Conservation (phyloP, 1,284 basidiomycete species). For the Hemileia vastatrix region DNA sequence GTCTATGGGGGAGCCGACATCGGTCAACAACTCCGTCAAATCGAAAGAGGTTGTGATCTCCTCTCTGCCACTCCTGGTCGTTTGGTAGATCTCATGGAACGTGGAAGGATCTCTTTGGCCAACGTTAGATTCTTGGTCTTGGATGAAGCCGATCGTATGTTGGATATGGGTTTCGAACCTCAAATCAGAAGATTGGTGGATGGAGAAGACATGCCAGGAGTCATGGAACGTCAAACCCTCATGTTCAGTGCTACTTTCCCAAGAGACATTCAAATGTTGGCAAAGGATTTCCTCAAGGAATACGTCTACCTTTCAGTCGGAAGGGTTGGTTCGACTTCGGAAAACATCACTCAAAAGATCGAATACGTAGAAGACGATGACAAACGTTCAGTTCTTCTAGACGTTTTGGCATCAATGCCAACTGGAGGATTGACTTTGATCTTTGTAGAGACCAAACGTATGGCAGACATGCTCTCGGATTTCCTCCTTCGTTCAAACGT, state of each 20-base stretch:
- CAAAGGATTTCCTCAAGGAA: slow-evolving; percentile 44
- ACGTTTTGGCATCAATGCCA: slow-evolving; percentile 42
- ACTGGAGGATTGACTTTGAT: slow-evolving; percentile 42
- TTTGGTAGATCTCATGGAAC: slow-evolving; percentile 44
- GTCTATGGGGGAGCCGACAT: slow-evolving; percentile 45
- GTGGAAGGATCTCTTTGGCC: slow-evolving; percentile 41
- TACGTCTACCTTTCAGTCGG: slow-evolving; percentile 45
- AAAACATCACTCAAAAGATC: slow-evolving; percentile 46
- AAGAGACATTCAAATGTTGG: slow-evolving; percentile 39
- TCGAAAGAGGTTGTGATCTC: slow-evolving; percentile 44
- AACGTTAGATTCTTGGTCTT: slow-evolving; percentile 45
- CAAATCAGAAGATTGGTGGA: slow-evolving; percentile 44
- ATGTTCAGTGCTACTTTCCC: slow-evolving; percentile 46
- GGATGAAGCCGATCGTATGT: too few species aligned
- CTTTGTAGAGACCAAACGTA: slow-evolving; percentile 45
- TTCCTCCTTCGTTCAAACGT: slow-evolving; percentile 43
- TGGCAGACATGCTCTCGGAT: slow-evolving; percentile 45
- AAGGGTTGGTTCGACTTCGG: slow-evolving; percentile 43
- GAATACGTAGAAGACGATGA: slow-evolving; percentile 45
- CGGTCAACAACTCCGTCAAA: slow-evolving; percentile 41
- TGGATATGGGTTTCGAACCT: too few species aligned
- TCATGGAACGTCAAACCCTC: slow-evolving; percentile 45
- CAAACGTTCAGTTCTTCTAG: slow-evolving; percentile 43
- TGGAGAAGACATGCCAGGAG: slow-evolving; percentile 44
- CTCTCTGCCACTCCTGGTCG: slow-evolving; percentile 43